Percentiles rank a stretch among this genome's conserved stretches.
Conservation (phyloP, 1,284 basidiomycete species). For the Sphaerobolus stellatus region DNA sequence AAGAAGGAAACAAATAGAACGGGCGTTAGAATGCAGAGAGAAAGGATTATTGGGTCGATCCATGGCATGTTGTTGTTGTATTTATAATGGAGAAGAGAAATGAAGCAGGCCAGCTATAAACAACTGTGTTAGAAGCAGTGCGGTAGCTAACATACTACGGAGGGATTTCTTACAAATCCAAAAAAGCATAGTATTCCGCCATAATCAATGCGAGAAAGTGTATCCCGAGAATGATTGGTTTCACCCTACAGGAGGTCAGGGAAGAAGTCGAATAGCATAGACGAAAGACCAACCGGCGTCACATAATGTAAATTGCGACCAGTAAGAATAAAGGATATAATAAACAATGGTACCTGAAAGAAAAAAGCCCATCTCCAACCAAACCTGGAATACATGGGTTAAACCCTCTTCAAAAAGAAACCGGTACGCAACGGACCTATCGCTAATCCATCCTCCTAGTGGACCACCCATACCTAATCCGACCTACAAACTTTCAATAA, state of each 20-base stretch:
- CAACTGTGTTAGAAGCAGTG: not conserved
- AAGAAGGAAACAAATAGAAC: slow-evolving; percentile 57
- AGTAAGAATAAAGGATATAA: slow-evolving; percentile 58
- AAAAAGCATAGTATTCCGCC: slow-evolving; percentile 63
- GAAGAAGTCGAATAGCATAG: not conserved
- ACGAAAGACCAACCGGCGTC: slow-evolving; percentile 48
- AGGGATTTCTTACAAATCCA: no score
- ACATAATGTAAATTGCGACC: slow-evolving; percentile 57
- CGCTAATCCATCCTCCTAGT: slow-evolving; percentile 69
- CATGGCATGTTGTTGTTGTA: slow-evolving; percentile 67
- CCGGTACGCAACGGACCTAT: slow-evolving; percentile 43
- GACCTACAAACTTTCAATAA: slow-evolving; percentile 38
- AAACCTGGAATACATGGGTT: slow-evolving; percentile 38
- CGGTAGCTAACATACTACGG: slow-evolving; percentile 44
- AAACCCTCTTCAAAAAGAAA: not conserved
- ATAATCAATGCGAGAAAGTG: slow-evolving; percentile 61
- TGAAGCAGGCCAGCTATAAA: slow-evolving; percentile 58
- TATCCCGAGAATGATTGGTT: slow-evolving; percentile 49
- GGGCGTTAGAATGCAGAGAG: slow-evolving; percentile 49
- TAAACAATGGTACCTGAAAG: slow-evolving; percentile 68
- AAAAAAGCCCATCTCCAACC: slow-evolving; percentile 83
- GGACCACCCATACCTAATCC: slow-evolving; percentile 80
- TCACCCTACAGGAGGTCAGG: slow-evolving; percentile 43
- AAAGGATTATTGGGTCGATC: slow-evolving; percentile 56
- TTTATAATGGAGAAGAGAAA: slow-evolving; percentile 65